Evolutionary conservation across 1,284 basidiomycete genomes (phyloP).

Genomic region (Sanghuangporus weigelae): DNA sequence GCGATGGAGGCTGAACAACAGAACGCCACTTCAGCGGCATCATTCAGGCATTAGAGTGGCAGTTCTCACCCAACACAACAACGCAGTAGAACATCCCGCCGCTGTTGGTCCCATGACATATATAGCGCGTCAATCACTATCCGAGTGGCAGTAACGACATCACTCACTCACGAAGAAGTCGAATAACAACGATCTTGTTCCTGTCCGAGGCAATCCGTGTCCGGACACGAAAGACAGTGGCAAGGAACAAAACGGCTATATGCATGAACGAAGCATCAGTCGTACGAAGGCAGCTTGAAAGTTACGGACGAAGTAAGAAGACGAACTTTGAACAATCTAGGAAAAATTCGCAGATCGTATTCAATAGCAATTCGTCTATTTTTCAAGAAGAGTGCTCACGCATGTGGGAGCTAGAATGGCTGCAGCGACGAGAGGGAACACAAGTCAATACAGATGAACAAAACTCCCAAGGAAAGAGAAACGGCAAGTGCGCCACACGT

Average conservation of each 20-base stretch:
- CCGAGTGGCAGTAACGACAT: background rate
- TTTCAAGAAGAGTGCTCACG: slow-evolving; percentile 4
- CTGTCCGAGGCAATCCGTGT: background rate
- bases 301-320: background rate
- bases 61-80: slow-evolving; percentile 21
- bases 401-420: slow-evolving; percentile 17
- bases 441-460: too few relatives aligned
- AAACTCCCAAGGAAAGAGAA: background rate
- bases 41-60: background rate
- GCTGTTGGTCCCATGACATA: too few relatives aligned
- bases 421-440: background rate
- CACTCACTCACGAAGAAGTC: slow-evolving; percentile 25
- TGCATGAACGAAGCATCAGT: background rate
- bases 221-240: slow-evolving; percentile 9
- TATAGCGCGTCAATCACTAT: background rate
- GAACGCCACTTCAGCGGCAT: slow-evolving; percentile 14
- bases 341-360: background rate
- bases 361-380: background rate
- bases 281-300: background rate
- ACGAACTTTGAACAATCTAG: slow-evolving; percentile 14
- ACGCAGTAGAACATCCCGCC: slow-evolving; percentile 25
- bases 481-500: background rate
- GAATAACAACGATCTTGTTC: slow-evolving; percentile 16
- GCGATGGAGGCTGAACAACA: slow-evolving; percentile 14
- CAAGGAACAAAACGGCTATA: slow-evolving; percentile 14